phyloP scores from a whole-genome alignment of 2,329 filamentous ascomycete genomes.

The Claviceps lovelessii region DNA sequence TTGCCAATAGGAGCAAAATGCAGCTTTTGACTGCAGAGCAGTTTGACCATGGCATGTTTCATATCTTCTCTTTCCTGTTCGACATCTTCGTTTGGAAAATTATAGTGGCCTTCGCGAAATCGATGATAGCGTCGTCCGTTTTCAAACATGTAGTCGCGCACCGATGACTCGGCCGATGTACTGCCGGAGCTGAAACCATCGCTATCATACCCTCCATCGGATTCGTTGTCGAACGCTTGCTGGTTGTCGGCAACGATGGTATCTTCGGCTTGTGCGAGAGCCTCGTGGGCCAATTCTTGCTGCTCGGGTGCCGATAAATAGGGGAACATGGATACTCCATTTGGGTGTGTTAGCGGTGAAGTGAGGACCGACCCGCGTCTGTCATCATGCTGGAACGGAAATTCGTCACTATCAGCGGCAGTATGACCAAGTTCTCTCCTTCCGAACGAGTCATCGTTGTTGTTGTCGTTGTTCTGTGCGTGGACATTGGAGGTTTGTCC shows the following conservation, averaged over 20 bases:
- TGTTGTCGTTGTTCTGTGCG: neutral
- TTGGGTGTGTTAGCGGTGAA: conserved; percentile 23
- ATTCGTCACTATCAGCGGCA: neutral
- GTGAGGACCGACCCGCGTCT: conserved; percentile 11
- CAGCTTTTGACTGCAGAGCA: conserved; percentile 33
- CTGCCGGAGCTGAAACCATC: conserved; percentile 22
- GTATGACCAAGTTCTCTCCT: too few species aligned
- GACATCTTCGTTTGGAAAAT: conserved; percentile 45
- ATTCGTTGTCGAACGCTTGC: conserved; percentile 9
- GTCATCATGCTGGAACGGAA: neutral
- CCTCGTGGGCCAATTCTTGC: conserved; percentile 21
- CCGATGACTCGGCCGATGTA: conserved; percentile 24
- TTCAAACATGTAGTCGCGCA: conserved; percentile 38
- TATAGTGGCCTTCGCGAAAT: conserved; percentile 39
- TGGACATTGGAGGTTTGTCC: neutral
- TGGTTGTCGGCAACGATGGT: conserved; percentile 22
- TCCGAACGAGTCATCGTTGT: neutral
- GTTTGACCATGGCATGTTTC: conserved; percentile 38
- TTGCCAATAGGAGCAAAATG: conserved; percentile 37
- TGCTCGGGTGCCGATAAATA: conserved; percentile 21
- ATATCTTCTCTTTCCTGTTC: conserved; percentile 46
- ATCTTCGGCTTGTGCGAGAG: conserved; percentile 22
- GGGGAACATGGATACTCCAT: conserved; percentile 24
- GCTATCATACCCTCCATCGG: conserved; percentile 25
- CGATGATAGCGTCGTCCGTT: conserved; percentile 46